phyloP scores from a whole-genome alignment of 306 rosid genomes.

The Dicorynia guianensis region DNA sequence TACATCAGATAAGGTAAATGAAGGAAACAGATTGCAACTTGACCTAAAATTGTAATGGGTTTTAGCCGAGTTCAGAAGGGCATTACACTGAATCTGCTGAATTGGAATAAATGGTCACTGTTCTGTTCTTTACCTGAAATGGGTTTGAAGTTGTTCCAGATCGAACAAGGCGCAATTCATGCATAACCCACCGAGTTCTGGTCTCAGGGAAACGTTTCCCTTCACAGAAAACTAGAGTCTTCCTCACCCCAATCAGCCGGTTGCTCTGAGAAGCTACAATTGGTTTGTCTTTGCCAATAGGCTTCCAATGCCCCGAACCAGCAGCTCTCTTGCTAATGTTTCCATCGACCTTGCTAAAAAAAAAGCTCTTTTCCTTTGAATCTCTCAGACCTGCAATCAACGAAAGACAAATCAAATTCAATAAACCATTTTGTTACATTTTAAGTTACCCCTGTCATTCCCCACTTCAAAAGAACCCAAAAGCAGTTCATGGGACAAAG shows the following conservation, averaged over 20 bases:
- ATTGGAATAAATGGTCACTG: neutral
- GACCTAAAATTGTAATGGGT: neutral
- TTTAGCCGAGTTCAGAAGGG: neutral
- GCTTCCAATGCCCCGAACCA: conserved; percentile 69
- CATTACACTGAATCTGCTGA: neutral
- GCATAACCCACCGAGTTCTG: conserved; percentile 66
- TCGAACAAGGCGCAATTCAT: conserved; percentile 48
- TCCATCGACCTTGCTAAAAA: conserved; percentile 39
- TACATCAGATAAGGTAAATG: neutral
- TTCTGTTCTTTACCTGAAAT: conserved; percentile 46
- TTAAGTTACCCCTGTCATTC: neutral
- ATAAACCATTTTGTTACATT: neutral
- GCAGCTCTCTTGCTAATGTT: conserved; percentile 30
- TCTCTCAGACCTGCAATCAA: conserved; percentile 42
- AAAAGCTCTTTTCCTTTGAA: conserved; percentile 50
- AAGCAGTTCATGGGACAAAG: neutral
- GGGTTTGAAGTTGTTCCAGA: neutral
- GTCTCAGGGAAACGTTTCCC: neutral
- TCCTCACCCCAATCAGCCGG: conserved; percentile 49
- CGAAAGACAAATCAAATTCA: neutral
- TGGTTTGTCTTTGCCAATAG: conserved; percentile 37
- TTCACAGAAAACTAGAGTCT: conserved; percentile 45
- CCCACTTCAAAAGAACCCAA: neutral
- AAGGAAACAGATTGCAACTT: conserved; percentile 5
- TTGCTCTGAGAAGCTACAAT: conserved; percentile 28